Evolutionary conservation across 495 filamentous ascomycete genomes (phyloP).

Genomic region (Penicillium riverlandense): DNA sequence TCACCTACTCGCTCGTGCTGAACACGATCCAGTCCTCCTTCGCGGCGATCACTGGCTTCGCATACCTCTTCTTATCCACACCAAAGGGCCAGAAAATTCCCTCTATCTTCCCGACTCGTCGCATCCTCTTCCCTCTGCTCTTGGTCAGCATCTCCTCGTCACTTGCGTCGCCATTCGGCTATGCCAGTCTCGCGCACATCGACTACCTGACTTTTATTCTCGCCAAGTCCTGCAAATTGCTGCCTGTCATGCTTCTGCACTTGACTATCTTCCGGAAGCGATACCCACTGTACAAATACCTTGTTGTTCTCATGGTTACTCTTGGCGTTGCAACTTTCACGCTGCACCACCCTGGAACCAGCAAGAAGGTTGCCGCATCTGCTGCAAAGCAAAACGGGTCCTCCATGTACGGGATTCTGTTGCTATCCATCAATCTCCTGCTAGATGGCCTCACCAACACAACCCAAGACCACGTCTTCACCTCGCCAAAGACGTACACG

Average conservation of each 20-base stretch:
- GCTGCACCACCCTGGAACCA: slow-evolving; percentile 67
- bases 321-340: slow-evolving; percentile 93
- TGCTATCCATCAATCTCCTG: slow-evolving; percentile 86
- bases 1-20: slow-evolving; percentile 88
- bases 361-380: slow-evolving; percentile 54
- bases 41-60: slow-evolving; percentile 69
- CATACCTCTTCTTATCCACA: slow-evolving; percentile 69
- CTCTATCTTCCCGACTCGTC: slow-evolving; percentile 63
- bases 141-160: slow-evolving; percentile 82
- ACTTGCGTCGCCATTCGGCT: slow-evolving; percentile 90
- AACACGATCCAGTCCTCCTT: slow-evolving; percentile 94
- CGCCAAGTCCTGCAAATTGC: slow-evolving; percentile 93
- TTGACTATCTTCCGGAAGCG: slow-evolving; percentile 82
- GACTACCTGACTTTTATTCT: slow-evolving; percentile 99
- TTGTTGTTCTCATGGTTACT: slow-evolving; percentile 84
- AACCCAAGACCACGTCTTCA: slow-evolving; percentile 93
- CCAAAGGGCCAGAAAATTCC: slow-evolving; percentile 48
- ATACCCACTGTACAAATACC: slow-evolving; percentile 95
- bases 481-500: slow-evolving; percentile 49
- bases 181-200: slow-evolving; percentile 86
- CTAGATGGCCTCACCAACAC: slow-evolving; percentile 95
- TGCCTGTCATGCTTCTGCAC: slow-evolving; percentile 96
- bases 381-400: slow-evolving; percentile 44
- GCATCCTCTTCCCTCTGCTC: slow-evolving; percentile 70
- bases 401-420: slow-evolving; percentile 67